These are phyloP conservation scores for Myrmaecium sp. DNA, from an alignment of 2,329 filamentous ascomycete genomes.

Conservation along the genomic window DNA sequence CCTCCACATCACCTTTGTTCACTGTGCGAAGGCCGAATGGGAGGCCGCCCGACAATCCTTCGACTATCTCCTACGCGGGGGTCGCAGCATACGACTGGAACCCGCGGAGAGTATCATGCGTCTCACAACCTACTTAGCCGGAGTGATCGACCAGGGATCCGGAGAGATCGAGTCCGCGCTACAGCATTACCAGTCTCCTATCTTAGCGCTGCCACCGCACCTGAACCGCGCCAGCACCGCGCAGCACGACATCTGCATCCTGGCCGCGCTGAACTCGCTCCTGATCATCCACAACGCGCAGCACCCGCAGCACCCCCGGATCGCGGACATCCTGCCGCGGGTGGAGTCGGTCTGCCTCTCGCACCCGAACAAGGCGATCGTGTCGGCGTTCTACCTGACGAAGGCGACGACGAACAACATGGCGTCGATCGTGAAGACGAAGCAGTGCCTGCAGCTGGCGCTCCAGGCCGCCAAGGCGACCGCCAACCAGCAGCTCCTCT, in stretches of 20 bases:
- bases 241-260: conserved; percentile 25
- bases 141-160: conserved; percentile 58
- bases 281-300: conserved; percentile 26
- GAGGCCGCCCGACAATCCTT: conserved; percentile 42
- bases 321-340: conserved; percentile 42
- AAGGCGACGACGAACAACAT: conserved; percentile 29
- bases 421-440: conserved; percentile 51
- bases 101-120: conserved; percentile 11
- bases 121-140: conserved; percentile 55
- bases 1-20: conserved; percentile 52
- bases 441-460: conserved; percentile 59
- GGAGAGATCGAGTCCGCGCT: conserved; percentile 57
- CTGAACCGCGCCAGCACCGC: conserved; percentile 10
- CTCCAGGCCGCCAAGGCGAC: conserved; percentile 52
- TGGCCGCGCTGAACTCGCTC: conserved; percentile 31
- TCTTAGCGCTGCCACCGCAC: conserved; percentile 33
- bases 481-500: conserved; percentile 63
- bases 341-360: conserved; percentile 50
- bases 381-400: conserved; percentile 61
- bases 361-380: conserved; percentile 59
- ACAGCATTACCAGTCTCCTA: conserved; percentile 43
- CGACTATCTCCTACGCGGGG: conserved; percentile 31
- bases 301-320: conserved; percentile 26
- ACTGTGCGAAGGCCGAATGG: conserved; percentile 57
- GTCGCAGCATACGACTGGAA: neutral